Percentiles rank a stretch among this genome's conserved stretches.
phyloP scores from a whole-genome alignment of 2,329 filamentous ascomycete species.

The Alternaria panax region DNA sequence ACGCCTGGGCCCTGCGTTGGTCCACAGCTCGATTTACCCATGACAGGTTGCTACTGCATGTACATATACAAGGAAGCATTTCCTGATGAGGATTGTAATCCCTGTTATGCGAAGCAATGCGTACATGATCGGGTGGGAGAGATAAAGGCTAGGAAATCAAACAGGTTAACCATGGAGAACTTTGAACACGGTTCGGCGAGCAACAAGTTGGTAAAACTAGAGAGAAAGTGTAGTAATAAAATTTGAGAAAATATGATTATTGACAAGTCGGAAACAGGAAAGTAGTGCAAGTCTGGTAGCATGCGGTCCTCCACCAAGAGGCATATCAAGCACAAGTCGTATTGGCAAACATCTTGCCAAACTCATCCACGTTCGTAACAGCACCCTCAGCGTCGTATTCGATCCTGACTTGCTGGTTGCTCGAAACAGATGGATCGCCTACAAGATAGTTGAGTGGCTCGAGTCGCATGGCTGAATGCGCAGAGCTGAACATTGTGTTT shows the following conservation, averaged over 20 bases:
- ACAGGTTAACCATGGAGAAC: not conserved
- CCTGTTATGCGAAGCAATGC: not conserved
- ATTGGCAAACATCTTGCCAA: slow-evolving; percentile 14
- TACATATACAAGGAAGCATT: not conserved
- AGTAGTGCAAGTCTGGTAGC: not conserved
- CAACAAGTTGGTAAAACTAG: not conserved
- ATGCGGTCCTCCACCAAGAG: not conserved
- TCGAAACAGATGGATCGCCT: slow-evolving; percentile 51
- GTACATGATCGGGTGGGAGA: not conserved
- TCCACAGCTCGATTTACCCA: not conserved
- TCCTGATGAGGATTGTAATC: not conserved
- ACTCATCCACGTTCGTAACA: slow-evolving; percentile 18
- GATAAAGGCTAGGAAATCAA: not conserved
- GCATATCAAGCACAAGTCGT: not conserved
- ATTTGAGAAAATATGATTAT: not conserved
- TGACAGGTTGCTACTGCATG: not conserved
- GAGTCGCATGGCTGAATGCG: slow-evolving; percentile 55
- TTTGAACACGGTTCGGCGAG: not conserved
- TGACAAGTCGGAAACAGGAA: not conserved
- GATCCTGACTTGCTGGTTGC: slow-evolving; percentile 53
- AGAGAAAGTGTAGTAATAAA: not conserved
- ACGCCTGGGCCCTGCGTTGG: not conserved
- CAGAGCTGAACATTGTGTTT: slow-evolving; percentile 61
- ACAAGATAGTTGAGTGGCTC: slow-evolving; percentile 57
- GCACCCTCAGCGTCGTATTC: slow-evolving; percentile 36